These are phyloP conservation scores for Solidago caesia DNA, from an alignment of 129 eudicot genomes.

Conservation along the genomic window DNA sequence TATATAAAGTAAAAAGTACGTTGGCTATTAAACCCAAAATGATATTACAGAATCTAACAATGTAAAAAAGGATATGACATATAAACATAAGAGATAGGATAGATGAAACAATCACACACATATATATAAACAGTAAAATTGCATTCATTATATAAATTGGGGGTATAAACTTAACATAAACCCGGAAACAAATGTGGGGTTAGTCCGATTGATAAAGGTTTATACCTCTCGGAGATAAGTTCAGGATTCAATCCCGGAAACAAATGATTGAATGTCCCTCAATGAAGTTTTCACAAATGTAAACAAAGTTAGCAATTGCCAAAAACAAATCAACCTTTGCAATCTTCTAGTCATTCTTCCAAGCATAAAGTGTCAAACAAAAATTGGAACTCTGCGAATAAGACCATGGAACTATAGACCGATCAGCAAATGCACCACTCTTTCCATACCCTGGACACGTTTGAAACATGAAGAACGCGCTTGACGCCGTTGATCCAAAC, in stretches of 20 bases:
- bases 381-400: conserved; percentile 52
- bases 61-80: no score
- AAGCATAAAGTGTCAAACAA: conserved; percentile 66
- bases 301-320: conserved; percentile 23
- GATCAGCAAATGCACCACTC: conserved; percentile 36
- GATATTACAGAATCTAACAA: no score
- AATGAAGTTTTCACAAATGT: background rate
- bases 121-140: no score
- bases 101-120: background rate
- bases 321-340: conserved; percentile 10
- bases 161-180: conserved; percentile 28
- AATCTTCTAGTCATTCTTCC: conserved; percentile 46
- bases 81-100: no score
- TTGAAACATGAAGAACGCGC: conserved; percentile 74
- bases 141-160: background rate
- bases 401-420: conserved; percentile 37
- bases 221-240: no score
- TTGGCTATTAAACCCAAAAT: no score
- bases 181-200: background rate
- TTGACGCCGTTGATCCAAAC: conserved; percentile 51
- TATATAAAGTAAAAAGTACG: no score
- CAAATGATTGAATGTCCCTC: conserved; percentile 2
- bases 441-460: conserved; percentile 57
- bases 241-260: no score
- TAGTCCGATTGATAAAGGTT: no score